Conservation (phyloP, 2,329 filamentous ascomycete genomes). For the Colletotrichum plurivorum region DNA sequence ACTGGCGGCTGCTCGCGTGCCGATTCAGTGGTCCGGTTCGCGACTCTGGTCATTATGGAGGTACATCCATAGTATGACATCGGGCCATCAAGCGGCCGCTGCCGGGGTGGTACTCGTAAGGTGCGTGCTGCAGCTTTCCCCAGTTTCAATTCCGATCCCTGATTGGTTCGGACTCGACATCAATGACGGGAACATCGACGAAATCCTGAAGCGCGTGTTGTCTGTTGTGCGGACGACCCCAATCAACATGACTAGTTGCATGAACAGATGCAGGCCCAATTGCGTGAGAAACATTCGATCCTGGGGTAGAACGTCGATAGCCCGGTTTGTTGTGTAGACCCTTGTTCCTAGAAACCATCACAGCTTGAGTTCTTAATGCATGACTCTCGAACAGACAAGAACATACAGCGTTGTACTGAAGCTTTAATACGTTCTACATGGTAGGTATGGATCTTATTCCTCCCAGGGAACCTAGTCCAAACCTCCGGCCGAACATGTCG, state of each 20-base stretch:
- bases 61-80: not conserved
- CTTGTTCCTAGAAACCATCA: too few species aligned
- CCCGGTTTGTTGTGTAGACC: too few species aligned
- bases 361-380: too few species aligned
- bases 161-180: conserved; percentile 12
- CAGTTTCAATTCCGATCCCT: not conserved
- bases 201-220: not conserved
- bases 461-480: too few species aligned
- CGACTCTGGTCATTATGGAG: not conserved
- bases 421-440: too few species aligned
- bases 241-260: conserved; percentile 13
- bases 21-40: not conserved
- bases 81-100: conserved; percentile 8
- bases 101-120: not conserved
- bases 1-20: not conserved
- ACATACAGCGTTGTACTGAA: too few species aligned
- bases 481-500: too few species aligned
- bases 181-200: not conserved
- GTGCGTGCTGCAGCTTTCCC: conserved; percentile 1
- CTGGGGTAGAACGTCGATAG: too few species aligned
- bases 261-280: not conserved
- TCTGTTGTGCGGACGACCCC: not conserved
- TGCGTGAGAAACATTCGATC: too few species aligned
- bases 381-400: too few species aligned
- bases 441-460: too few species aligned